These are phyloP conservation scores for Vanrija pseudolonga DNA, from an alignment of 1,284 basidiomycete species.

Conservation along the genomic window DNA sequence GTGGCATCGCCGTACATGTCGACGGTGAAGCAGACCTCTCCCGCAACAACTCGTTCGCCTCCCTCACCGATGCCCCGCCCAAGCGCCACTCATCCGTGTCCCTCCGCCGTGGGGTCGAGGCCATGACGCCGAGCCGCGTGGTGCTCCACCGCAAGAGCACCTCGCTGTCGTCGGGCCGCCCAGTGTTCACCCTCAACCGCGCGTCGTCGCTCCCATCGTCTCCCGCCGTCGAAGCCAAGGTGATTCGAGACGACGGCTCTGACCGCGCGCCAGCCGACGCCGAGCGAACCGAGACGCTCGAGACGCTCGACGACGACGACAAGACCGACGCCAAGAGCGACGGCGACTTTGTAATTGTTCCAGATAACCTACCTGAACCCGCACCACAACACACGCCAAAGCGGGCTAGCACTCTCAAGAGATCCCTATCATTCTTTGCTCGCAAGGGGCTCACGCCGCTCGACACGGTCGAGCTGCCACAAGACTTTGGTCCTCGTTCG, in stretches of 20 bases:
- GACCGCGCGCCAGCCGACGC: not conserved
- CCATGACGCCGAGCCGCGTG: not conserved
- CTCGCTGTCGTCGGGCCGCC: not conserved
- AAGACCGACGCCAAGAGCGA: not conserved
- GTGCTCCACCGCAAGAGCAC: constrained; percentile 1
- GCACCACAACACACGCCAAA: not conserved
- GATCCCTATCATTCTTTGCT: constrained; percentile 9
- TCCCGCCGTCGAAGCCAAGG: not conserved
- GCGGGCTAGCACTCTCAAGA: not conserved
- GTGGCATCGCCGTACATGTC: not conserved
- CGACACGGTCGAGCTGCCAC: not conserved
- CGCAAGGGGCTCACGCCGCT: not conserved
- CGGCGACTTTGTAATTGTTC: constrained; percentile 1
- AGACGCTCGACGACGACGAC: not conserved
- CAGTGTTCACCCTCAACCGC: not conserved
- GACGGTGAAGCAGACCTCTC: constrained; percentile 4
- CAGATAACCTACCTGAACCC: not conserved
- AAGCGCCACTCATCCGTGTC: constrained; percentile 4
- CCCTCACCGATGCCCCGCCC: constrained; percentile 1
- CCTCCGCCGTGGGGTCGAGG: not conserved
- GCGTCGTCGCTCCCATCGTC: not conserved
- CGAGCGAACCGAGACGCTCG: not conserved
- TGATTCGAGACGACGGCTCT: not conserved
- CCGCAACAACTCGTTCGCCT: constrained; percentile 12
- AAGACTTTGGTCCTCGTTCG: too few species aligned